Conservation (phyloP, 73 alveolate species). For the Paramecium pentaurelia region DNA sequence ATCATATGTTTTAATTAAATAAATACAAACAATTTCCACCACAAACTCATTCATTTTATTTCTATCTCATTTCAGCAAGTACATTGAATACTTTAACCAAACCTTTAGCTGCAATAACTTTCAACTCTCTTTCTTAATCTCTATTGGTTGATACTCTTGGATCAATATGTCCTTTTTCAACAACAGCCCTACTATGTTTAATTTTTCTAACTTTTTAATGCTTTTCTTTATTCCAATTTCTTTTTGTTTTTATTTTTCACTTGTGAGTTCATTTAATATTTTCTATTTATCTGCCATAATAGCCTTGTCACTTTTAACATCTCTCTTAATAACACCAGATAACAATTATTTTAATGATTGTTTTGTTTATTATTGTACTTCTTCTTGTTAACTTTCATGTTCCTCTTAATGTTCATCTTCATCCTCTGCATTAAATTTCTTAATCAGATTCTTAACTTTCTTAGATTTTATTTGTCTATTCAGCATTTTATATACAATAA, state of each 20-base stretch:
- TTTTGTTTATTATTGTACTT: not conserved
- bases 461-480: conserved; percentile 21
- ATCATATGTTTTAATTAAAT: not conserved
- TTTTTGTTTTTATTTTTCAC: not conserved
- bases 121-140: not conserved
- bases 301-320: not conserved
- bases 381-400: not conserved
- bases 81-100: conserved; percentile 20
- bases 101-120: conserved; percentile 37
- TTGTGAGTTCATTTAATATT: not conserved
- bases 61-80: not conserved
- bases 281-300: conserved; percentile 4
- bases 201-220: not conserved
- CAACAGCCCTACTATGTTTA: not conserved
- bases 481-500: not conserved
- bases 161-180: not conserved
- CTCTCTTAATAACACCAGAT: not conserved
- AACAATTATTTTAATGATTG: not conserved
- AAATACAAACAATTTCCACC: not conserved
- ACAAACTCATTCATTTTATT: not conserved
- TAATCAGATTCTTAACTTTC: not conserved
- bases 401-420: not conserved
- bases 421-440: conserved; percentile 34
- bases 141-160: not conserved
- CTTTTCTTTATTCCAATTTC: not conserved